Evolutionary conservation across 495 filamentous ascomycete species (phyloP).

Genomic region (Aspergillus panamensis): DNA sequence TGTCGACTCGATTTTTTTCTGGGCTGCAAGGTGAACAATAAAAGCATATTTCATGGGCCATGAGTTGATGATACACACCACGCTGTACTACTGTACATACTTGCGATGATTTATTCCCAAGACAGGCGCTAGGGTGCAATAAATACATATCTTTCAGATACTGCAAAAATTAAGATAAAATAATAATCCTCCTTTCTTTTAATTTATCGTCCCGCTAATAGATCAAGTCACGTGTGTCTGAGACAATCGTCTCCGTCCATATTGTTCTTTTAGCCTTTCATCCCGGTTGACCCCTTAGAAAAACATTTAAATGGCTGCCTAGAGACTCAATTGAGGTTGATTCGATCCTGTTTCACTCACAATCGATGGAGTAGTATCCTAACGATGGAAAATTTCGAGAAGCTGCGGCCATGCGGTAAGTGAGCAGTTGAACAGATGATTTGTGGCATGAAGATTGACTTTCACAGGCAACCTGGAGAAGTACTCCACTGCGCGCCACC

Average conservation of each 20-base stretch:
- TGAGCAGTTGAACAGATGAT: background rate
- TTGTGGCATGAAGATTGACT: background rate
- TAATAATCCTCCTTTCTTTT: too few relatives aligned
- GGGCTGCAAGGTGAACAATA: too few relatives aligned
- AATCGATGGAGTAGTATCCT: background rate
- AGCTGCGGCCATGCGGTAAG: slow-evolving; percentile 31
- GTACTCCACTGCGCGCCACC: slow-evolving; percentile 42
- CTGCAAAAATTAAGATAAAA: too few relatives aligned
- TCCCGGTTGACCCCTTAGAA: background rate
- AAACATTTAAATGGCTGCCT: background rate
- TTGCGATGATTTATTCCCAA: background rate
- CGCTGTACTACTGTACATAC: background rate
- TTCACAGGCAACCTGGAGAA: slow-evolving; percentile 39
- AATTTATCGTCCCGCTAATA: too few relatives aligned
- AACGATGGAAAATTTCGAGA: slow-evolving; percentile 28
- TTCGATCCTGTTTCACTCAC: background rate
- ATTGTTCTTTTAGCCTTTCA: background rate
- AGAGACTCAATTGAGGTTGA: background rate
- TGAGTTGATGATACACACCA: background rate
- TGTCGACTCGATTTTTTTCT: too few relatives aligned
- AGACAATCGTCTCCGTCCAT: background rate
- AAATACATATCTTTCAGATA: background rate
- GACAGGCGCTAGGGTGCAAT: too few relatives aligned
- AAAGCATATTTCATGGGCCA: background rate
- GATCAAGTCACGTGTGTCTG: background rate